phyloP scores from a whole-genome alignment of 2,329 filamentous ascomycete genomes.

The Colletotrichum salicis region DNA sequence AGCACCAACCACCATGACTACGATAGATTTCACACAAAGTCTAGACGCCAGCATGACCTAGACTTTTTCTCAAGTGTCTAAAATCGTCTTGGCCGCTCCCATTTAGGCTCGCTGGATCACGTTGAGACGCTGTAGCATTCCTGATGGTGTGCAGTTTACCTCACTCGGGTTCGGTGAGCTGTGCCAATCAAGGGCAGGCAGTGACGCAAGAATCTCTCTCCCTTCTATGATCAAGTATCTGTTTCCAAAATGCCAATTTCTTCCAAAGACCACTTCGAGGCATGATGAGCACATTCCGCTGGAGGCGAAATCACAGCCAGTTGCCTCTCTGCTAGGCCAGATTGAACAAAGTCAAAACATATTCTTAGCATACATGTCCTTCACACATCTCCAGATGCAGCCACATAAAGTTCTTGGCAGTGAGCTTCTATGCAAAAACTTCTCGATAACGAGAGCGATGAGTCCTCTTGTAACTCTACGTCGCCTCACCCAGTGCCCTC shows the following conservation, averaged over 20 bases:
- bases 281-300: neutral
- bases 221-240: neutral
- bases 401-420: neutral
- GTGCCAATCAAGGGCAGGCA: constrained; percentile 20
- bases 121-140: neutral
- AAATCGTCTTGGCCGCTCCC: constrained; percentile 8
- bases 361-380: neutral
- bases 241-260: constrained; percentile 3
- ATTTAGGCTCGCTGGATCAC: neutral
- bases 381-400: too few species aligned
- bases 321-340: too few species aligned
- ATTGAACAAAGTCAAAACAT: neutral
- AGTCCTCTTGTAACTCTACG: neutral
- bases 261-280: neutral
- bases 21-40: neutral
- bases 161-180: neutral
- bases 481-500: neutral
- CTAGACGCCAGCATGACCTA: neutral
- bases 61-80: neutral
- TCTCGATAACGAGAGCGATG: neutral
- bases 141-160: neutral
- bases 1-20: neutral
- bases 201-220: constrained; percentile 32
- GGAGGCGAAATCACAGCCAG: neutral
- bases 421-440: neutral